Conservation (phyloP, 768 basidiomycete species). For the Trametes meyenii region DNA sequence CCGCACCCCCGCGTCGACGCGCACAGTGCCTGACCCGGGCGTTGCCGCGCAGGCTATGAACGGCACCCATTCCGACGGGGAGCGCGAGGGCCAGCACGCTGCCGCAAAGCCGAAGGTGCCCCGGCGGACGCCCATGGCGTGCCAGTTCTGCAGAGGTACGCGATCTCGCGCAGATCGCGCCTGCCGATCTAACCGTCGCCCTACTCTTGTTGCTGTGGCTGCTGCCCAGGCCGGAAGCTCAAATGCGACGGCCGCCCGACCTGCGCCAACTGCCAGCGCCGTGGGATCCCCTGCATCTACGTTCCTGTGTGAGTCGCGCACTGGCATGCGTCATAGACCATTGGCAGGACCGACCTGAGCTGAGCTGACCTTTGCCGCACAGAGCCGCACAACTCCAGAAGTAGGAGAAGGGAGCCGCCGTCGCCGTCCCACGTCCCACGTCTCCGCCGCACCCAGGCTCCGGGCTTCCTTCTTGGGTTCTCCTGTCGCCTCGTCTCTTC, state of each 20-base stretch:
- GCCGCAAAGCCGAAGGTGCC: slow-evolving; percentile 29
- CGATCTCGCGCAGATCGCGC: not conserved
- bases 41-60: not conserved
- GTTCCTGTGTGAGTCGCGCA: slow-evolving; percentile 59
- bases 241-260: slow-evolving; percentile 75
- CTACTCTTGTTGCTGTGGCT: not conserved
- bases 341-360: not conserved
- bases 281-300: slow-evolving; percentile 61
- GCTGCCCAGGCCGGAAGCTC: slow-evolving; percentile 58
- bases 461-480: slow-evolving; percentile 1
- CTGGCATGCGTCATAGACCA: not conserved
- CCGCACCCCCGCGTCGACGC: not conserved
- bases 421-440: not conserved
- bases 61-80: slow-evolving; percentile 18
- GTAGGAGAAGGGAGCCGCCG: not conserved
- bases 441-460: slow-evolving; percentile 9
- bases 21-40: not conserved
- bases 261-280: slow-evolving; percentile 66
- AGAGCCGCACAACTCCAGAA: slow-evolving; percentile 23
- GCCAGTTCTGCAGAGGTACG: slow-evolving; percentile 70
- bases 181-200: slow-evolving; percentile 3
- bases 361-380: not conserved
- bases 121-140: slow-evolving; percentile 67
- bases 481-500: not conserved
- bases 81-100: slow-evolving; percentile 17